Evolutionary conservation across 805 yeast species (phyloP), one percentile per base, ranked within the genome.

Genomic region (Metschnikowia hibisci): DNA sequence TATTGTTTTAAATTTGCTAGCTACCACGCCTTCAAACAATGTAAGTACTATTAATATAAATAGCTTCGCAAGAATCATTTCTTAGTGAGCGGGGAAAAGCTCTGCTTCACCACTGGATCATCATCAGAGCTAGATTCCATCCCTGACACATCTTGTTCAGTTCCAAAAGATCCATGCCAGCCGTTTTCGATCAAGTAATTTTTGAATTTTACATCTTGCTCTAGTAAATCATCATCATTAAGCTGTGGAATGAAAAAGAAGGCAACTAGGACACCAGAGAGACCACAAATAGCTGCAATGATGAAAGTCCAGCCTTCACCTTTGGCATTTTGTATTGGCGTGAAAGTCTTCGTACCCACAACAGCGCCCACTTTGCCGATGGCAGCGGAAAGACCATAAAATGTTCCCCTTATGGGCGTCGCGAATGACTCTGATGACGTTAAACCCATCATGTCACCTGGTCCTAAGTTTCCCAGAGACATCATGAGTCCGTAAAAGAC

Each of bases 351-450:
- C 18, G 89, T 83, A 23, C 93, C 93, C 15, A 83, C 80, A 16
- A 83, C 89, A n/a, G 91, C 93, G 44, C 93, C 95, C 20, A 82
- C 84, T 61, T 85, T 85, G 44, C 93, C 93, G 37, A 83, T 67
- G 3, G 90, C 93, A 30, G 93, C 93, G 36, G 84, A 74, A 16
- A 85, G 52, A 30, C 91, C 91, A 54, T 85, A 85, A 39, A 77
- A 69, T 0, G 88, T 81, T 30, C 90, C 91, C 62, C 93, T 73
- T 33, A 85, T 79, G 11, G 87, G 84, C 6, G 90, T 82, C 14
- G 93, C 89, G 54, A 73, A 85, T 4, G 78, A 71, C 62, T 85
- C 91, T 20, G 85, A 76, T 11, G 69, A 59, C n/a, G 61, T 65
- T 44, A 86, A 70, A 10, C 91, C 91, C 72, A 84, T 66, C 73